Base-by-base conservation (phyloP, 2,329 filamentous ascomycete species). In the Diatrype stigma region DNA sequence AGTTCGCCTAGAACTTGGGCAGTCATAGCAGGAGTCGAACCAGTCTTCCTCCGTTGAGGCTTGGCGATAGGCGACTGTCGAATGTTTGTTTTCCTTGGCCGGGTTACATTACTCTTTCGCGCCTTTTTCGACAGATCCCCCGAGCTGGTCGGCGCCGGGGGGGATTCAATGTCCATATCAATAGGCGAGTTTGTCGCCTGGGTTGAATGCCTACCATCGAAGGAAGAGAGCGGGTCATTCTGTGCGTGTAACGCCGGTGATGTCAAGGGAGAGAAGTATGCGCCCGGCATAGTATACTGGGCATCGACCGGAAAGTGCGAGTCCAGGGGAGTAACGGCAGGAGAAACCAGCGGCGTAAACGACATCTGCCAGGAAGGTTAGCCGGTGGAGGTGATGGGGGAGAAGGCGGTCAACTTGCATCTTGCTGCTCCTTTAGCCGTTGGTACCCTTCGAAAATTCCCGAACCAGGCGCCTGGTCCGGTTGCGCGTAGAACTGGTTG, bases 191-290 rank as follows among this genome's bases (percentile, higher is more conserved):
- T 83, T 47, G 65, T 73, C 58, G 69, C 74, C 55, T 63, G 59
- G 16, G 58, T 56, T 14, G 62, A 74, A 62, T 67, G 72, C 32
- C 70, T 63, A 51, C 73, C 68, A 47, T 81, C 72, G 54, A 78
- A 77, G 47, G 70, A 60, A 4, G 73, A 67, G 16, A 67, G 67
- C 23, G 72, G 63, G 49, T 85, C 81, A 54, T 75, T 81, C 65
- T 91, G 87, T 1, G 88, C 87, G 66, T 89, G 86, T 17, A 94
- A 74, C 3, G 89, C 88, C 1, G 89, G 89, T 16, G 89, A 94
- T 5, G 87, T 91, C 46, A 94, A 76, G 10, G 89, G 89, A 63
- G 89, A 94, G 66, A 94, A 92, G 70, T 91, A 93, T 32, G 87
- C 81, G 34, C 81, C 81, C 0, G 86, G 84, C 3, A 89, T 77